Base-by-base conservation (phyloP, 352 stramenopile species). In the Globisporangium sylvaticum region DNA sequence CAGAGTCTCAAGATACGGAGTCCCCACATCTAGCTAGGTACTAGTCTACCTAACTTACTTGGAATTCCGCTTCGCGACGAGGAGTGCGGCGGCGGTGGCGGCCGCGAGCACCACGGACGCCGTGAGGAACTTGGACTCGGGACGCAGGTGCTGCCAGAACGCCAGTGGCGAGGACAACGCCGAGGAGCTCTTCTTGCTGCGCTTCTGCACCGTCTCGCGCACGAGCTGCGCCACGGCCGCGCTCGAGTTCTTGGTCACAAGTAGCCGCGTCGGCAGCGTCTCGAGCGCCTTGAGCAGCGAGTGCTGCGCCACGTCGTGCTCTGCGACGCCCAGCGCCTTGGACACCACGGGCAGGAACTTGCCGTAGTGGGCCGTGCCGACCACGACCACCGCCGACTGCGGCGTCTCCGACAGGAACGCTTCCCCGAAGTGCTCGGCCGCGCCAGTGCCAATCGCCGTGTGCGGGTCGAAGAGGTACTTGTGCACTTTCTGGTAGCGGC, bases 381-480 rank as follows among this genome's bases (percentile, higher is more conserved):
- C 83, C 39, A 97, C 94, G 8, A 99, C 92, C 3, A 97, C 96
- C 0, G 83, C 86, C 18, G 74, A 75, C 61, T 84, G 68, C 4
- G 87, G 74, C 37, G 79, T 80, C 44, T 82, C 69, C 20, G 88
- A 83, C 52, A 97, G 70, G 5, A 79, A 67, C 1, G 82, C 75
- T 60, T 88, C 73, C 20, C 91, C 78, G 64, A 87, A 91, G 53
- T 64, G 86, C 77, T 98, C 87, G 34, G 96, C 93, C 15, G 96
- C 97, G 52, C 80, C 90, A 0, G 97, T 93, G 55, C 97, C 97
- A 62, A 99, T 97, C 44, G 97, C 97, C 58, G 86, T 95, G 80
- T 99, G 97, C 58, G 97, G 97, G 76, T 98, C 98, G 37, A 99
- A 93, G 54, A 99, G 80, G 86, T 99, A 99, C 29, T 89, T 71